Percentiles rank a stretch among this genome's conserved stretches.
Evolutionary conservation across 225 moss, liverwort and hornwort species (phyloP).

Genomic region (Polytrichum commune): DNA sequence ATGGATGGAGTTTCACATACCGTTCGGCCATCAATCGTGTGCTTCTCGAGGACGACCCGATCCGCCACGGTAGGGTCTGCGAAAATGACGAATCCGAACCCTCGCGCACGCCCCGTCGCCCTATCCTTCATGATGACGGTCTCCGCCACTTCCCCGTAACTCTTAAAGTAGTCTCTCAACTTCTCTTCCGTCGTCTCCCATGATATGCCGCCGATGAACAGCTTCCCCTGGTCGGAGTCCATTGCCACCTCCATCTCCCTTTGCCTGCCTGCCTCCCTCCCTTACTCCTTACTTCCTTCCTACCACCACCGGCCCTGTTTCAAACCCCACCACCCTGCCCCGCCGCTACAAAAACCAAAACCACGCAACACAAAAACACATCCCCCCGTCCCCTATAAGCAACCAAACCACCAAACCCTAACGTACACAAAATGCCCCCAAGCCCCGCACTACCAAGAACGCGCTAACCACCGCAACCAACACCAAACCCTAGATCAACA

Average conservation of each 20-base stretch:
- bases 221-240: conserved; percentile 71
- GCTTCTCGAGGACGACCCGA: conserved; percentile 63
- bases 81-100: conserved; percentile 63
- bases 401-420: too few relatives aligned
- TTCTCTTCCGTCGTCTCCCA: conserved; percentile 75
- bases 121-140: conserved; percentile 69
- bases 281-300: too few relatives aligned
- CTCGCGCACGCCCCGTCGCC: conserved; percentile 57
- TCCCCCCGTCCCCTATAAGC: too few relatives aligned
- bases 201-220: conserved; percentile 61
- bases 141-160: conserved; percentile 59
- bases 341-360: too few relatives aligned
- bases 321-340: too few relatives aligned
- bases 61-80: conserved; percentile 58
- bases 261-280: too few relatives aligned
- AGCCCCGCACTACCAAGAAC: too few relatives aligned
- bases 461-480: too few relatives aligned
- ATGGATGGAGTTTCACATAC: conserved; percentile 20
- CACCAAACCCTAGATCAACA: too few relatives aligned
- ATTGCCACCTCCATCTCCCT: conserved; percentile 22
- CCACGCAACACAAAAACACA: too few relatives aligned
- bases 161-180: conserved; percentile 59
- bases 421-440: too few relatives aligned
- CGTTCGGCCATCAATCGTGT: conserved; percentile 62
- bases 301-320: too few relatives aligned